Evolutionary conservation across 768 basidiomycete genomes (phyloP).

Genomic region (Clitopilus passeckerianus): DNA sequence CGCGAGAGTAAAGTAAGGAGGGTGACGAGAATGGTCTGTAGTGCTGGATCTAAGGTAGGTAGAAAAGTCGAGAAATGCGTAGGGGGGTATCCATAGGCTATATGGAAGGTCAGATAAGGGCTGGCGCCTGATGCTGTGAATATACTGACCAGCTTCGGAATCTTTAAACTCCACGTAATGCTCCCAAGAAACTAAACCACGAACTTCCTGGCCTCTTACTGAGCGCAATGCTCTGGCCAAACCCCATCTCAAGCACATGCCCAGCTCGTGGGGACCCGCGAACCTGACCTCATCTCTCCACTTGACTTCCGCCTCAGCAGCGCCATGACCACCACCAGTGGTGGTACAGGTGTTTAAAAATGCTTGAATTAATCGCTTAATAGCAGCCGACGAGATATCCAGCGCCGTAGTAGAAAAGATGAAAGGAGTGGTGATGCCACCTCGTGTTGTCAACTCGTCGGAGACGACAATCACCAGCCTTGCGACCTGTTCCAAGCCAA

Average conservation of each 20-base stretch:
- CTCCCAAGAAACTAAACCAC: constrained; percentile 85
- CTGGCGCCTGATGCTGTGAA: constrained; percentile 3
- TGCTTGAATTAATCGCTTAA: constrained; percentile 71
- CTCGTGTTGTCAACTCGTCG: constrained; percentile 66
- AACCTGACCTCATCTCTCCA: constrained; percentile 83
- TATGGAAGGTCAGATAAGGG: constrained; percentile 6
- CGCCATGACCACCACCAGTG: constrained; percentile 19
- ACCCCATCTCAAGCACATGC: constrained; percentile 92
- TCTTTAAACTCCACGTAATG: constrained; percentile 78
- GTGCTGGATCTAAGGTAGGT: constrained; percentile 40
- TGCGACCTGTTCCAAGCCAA: constrained; percentile 70
- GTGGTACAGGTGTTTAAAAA: constrained; percentile 65
- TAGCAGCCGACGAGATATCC: constrained; percentile 71
- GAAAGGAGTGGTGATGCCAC: constrained; percentile 84
- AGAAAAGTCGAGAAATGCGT: constrained; percentile 72
- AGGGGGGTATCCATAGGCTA: constrained; percentile 64
- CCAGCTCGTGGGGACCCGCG: constrained; percentile 83
- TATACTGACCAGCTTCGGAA: constrained; percentile 68
- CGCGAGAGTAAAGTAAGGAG: constrained; percentile 79
- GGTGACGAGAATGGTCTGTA: constrained; percentile 59
- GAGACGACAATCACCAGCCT: constrained; percentile 68
- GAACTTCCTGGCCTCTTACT: constrained; percentile 63
- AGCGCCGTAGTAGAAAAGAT: constrained; percentile 88
- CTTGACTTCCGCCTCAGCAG: constrained; percentile 40
- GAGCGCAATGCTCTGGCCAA: constrained; percentile 75